Conservation (phyloP, 2,329 filamentous ascomycete genomes). For the Uncinocarpus reesii region DNA sequence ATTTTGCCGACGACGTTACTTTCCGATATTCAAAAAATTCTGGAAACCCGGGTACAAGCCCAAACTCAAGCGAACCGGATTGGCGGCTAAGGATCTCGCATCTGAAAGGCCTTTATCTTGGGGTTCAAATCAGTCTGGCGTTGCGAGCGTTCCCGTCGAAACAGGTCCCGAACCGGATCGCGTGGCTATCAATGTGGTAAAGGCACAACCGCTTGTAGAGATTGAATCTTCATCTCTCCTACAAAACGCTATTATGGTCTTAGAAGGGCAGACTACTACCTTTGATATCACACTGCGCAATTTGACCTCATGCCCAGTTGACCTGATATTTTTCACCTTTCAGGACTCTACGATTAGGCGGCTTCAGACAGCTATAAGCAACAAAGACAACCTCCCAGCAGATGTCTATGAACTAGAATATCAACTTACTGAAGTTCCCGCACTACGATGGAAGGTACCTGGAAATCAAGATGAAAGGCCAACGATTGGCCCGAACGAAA, state of each 20-base stretch:
- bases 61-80: slow-evolving; percentile 68
- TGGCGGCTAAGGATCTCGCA: slow-evolving; percentile 46
- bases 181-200: slow-evolving; percentile 60
- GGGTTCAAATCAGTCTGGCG: slow-evolving; percentile 33
- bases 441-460: slow-evolving; percentile 47
- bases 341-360: slow-evolving; percentile 75
- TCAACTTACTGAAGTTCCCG: slow-evolving; percentile 63
- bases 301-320: slow-evolving; percentile 61
- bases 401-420: slow-evolving; percentile 82
- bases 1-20: slow-evolving; percentile 70
- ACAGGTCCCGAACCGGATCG: slow-evolving; percentile 30
- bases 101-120: slow-evolving; percentile 40
- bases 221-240: slow-evolving; percentile 67
- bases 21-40: slow-evolving; percentile 68
- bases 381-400: slow-evolving; percentile 63
- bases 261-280: slow-evolving; percentile 73
- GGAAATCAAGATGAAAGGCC: slow-evolving; percentile 38
- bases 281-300: slow-evolving; percentile 79
- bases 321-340: slow-evolving; percentile 79
- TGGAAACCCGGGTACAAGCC: slow-evolving; percentile 61
- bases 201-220: slow-evolving; percentile 63
- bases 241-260: slow-evolving; percentile 79
- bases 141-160: slow-evolving; percentile 26
- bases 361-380: slow-evolving; percentile 62
- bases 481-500: slow-evolving; percentile 57